Percentiles rank a stretch among this genome's conserved stretches.
These are phyloP conservation scores for Tetracladium setigerum DNA, from an alignment of 495 filamentous ascomycete species.

Conservation along the genomic window DNA sequence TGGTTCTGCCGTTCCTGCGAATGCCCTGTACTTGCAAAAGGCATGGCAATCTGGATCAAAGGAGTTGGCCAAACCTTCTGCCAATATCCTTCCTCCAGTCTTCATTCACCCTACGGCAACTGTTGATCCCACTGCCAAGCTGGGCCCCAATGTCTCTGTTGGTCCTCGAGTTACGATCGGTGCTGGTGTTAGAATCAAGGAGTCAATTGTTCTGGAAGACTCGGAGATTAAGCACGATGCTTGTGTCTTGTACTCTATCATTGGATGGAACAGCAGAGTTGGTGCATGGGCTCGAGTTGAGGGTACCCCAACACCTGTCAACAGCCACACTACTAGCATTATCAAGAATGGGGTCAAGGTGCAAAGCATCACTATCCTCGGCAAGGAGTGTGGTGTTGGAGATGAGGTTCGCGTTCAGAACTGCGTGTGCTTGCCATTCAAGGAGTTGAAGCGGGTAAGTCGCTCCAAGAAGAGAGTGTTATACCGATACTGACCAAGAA, in stretches of 20 bases:
- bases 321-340: constrained; percentile 87
- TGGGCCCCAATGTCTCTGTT: constrained; percentile 94
- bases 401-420: constrained; percentile 98
- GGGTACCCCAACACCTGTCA: constrained; percentile 83
- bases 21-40: constrained; percentile 95
- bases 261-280: constrained; percentile 93
- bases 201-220: constrained; percentile 93
- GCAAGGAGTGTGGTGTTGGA: constrained; percentile 90
- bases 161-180: constrained; percentile 80
- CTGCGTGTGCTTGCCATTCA: constrained; percentile 95
- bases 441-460: constrained; percentile 96
- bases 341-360: constrained; percentile 97
- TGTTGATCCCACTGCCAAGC: constrained; percentile 91
- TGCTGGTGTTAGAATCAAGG: constrained; percentile 86
- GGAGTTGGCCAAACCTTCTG: constrained; percentile 77
- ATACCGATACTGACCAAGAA: constrained; percentile 26
- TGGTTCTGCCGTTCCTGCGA: constrained; percentile 93
- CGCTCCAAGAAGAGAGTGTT: neutral
- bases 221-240: constrained; percentile 95
- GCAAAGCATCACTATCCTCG: constrained; percentile 95
- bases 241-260: constrained; percentile 92
- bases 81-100: constrained; percentile 87
- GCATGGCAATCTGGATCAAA: constrained; percentile 77
- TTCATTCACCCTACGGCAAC: constrained; percentile 94
- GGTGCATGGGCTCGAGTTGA: constrained; percentile 98